A percentile compares a stretch with the other conserved stretches of the same genome.
These are phyloP conservation scores for Sphenostylis stenocarpa DNA, from an alignment of 306 rosid genomes.

Conservation along the genomic window DNA sequence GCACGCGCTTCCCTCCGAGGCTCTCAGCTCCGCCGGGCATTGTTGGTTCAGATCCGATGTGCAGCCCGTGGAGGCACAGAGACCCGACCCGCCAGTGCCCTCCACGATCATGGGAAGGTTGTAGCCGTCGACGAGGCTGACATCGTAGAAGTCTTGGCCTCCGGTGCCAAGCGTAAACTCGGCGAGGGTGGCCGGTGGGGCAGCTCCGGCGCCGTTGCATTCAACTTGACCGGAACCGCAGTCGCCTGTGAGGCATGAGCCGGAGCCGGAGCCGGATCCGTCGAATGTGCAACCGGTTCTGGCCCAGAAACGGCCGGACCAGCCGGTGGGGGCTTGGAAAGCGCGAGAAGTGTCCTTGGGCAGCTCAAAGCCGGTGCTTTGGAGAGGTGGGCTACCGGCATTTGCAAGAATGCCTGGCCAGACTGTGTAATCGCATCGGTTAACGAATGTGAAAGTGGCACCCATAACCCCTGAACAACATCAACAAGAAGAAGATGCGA, in stretches of 20 bases:
- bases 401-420: conserved; percentile 96
- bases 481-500: neutral
- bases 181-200: conserved; percentile 84
- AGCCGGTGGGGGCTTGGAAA: conserved; percentile 83
- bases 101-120: conserved; percentile 82
- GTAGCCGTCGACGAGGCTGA: conserved; percentile 96
- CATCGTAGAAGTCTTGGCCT: conserved; percentile 92
- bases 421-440: conserved; percentile 77
- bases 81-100: conserved; percentile 82
- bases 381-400: conserved; percentile 73
- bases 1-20: conserved; percentile 73
- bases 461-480: conserved; percentile 42
- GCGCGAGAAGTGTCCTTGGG: conserved; percentile 65
- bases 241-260: conserved; percentile 86
- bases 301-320: conserved; percentile 99
- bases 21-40: conserved; percentile 79
- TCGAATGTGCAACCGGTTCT: conserved; percentile 80
- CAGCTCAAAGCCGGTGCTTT: conserved; percentile 88
- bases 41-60: conserved; percentile 71
- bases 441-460: conserved; percentile 77
- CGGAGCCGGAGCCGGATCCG: conserved; percentile 74
- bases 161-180: conserved; percentile 92
- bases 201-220: conserved; percentile 91
- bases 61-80: conserved; percentile 80
- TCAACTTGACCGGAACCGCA: conserved; percentile 80